Conservation (phyloP, 768 basidiomycete species). For the Scleroderma bovista region DNA sequence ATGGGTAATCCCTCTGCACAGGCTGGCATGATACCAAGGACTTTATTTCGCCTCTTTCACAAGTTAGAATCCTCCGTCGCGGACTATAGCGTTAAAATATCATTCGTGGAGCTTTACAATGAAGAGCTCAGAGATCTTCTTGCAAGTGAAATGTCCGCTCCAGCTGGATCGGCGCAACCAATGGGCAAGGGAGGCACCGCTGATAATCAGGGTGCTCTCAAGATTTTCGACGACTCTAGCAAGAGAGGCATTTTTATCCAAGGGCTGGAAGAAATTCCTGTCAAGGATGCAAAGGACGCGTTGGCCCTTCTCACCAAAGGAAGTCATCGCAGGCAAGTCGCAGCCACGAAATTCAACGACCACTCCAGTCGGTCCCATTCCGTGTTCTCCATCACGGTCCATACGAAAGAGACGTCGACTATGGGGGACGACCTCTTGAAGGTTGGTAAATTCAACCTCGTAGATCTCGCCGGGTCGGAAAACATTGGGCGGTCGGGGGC, state of each 20-base stretch:
- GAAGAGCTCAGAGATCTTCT: conserved; percentile 96
- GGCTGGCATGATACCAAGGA: conserved; percentile 95
- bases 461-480: conserved; percentile 96
- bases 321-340: conserved; percentile 85
- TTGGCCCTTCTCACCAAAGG: conserved; percentile 83
- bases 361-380: conserved; percentile 97
- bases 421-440: conserved; percentile 85
- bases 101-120: conserved; percentile 95
- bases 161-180: conserved; percentile 62
- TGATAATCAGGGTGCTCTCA: conserved; percentile 57
- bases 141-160: conserved; percentile 68
- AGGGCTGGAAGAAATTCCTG: conserved; percentile 85
- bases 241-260: conserved; percentile 92
- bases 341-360: conserved; percentile 96
- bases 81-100: conserved; percentile 91
- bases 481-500: conserved; percentile 96
- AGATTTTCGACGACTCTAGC: conserved; percentile 88
- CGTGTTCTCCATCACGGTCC: conserved; percentile 93
- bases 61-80: conserved; percentile 69
- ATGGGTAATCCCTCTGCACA: conserved; percentile 84
- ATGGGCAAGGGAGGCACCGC: conserved; percentile 61
- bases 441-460: conserved; percentile 93
- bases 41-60: conserved; percentile 85
- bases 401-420: conserved; percentile 75
- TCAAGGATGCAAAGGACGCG: conserved; percentile 79